These are phyloP conservation scores for Rhamnella rubrinervis DNA, from an alignment of 331 rosid species.

Conservation along the genomic window DNA sequence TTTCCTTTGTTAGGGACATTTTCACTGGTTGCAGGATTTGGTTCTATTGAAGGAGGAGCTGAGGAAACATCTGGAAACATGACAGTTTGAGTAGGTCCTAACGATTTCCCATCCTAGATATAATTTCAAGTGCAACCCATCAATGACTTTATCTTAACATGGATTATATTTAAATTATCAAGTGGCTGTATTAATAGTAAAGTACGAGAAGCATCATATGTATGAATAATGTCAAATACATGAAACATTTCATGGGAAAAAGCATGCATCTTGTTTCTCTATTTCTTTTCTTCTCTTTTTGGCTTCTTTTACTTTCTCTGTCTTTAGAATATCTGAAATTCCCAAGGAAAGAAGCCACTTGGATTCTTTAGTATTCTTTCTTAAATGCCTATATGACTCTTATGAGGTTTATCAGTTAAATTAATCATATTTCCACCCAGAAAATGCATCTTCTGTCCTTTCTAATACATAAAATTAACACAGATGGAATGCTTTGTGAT, in stretches of 20 bases:
- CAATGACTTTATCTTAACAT: slow-evolving; percentile 11
- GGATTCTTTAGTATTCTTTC: not conserved
- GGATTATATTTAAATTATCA: slow-evolving; percentile 13
- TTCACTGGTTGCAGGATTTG: slow-evolving; percentile 36
- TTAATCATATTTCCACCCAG: not conserved
- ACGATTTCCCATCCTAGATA: slow-evolving; percentile 55
- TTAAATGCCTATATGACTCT: not conserved
- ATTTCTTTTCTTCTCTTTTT: not conserved
- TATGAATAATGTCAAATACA: not conserved
- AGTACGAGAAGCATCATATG: not conserved
- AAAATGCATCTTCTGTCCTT: too few species aligned
- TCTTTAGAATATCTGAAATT: not conserved
- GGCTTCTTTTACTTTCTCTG: not conserved
- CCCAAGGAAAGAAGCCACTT: not conserved
- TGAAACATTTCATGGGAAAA: not conserved
- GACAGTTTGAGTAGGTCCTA: slow-evolving; percentile 39
- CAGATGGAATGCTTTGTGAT: too few species aligned
- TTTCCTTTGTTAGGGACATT: slow-evolving; percentile 40
- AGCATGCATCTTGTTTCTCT: not conserved
- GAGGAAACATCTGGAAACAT: slow-evolving; percentile 41
- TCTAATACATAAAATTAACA: too few species aligned
- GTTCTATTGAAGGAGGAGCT: slow-evolving; percentile 43
- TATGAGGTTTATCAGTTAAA: not conserved
- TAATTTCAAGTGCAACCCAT: slow-evolving; percentile 27
- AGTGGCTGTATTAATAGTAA: slow-evolving; percentile 12